Evolutionary conservation across 2,329 filamentous ascomycete genomes (phyloP).

Genomic region (Penicillium sp.): DNA sequence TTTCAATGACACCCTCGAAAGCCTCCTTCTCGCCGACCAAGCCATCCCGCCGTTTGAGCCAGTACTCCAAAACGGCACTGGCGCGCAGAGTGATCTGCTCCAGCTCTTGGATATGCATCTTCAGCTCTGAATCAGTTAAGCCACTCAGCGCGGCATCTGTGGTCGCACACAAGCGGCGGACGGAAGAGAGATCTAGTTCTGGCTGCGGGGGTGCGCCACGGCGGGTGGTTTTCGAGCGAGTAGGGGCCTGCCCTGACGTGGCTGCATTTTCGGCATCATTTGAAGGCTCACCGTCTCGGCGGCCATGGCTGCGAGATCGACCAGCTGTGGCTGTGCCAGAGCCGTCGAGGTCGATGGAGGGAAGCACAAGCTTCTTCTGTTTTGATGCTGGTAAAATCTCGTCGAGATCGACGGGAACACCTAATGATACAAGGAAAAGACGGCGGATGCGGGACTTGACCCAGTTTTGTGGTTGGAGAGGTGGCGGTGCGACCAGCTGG

Average conservation of each 20-base stretch:
- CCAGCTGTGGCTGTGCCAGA: constrained; percentile 56
- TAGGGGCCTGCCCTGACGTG: constrained; percentile 28
- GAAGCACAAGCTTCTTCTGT: constrained; percentile 94
- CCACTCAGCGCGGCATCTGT: constrained; percentile 79
- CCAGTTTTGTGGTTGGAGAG: constrained; percentile 95
- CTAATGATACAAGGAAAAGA: constrained; percentile 90
- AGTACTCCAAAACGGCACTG: constrained; percentile 78
- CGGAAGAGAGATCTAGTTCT: constrained; percentile 73
- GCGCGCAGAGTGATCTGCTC: constrained; percentile 68
- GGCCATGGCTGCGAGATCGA: constrained; percentile 33
- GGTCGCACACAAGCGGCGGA: constrained; percentile 73
- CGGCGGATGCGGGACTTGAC: constrained; percentile 92
- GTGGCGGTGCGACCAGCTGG: constrained; percentile 89
- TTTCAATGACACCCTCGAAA: constrained; percentile 95
- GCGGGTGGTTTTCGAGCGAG: constrained; percentile 31
- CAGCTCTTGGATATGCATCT: constrained; percentile 66
- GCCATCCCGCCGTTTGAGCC: constrained; percentile 80
- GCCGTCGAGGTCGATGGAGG: constrained; percentile 64
- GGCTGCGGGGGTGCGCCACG: constrained; percentile 63
- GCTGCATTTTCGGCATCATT: constrained; percentile 20
- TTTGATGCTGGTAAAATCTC: constrained; percentile 96
- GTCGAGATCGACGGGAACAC: constrained; percentile 92
- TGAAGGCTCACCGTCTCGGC: constrained; percentile 31
- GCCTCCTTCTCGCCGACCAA: constrained; percentile 87
- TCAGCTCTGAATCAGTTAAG: constrained; percentile 74